phyloP scores from a whole-genome alignment of 768 basidiomycete species.

The Naganishia kalamii region DNA sequence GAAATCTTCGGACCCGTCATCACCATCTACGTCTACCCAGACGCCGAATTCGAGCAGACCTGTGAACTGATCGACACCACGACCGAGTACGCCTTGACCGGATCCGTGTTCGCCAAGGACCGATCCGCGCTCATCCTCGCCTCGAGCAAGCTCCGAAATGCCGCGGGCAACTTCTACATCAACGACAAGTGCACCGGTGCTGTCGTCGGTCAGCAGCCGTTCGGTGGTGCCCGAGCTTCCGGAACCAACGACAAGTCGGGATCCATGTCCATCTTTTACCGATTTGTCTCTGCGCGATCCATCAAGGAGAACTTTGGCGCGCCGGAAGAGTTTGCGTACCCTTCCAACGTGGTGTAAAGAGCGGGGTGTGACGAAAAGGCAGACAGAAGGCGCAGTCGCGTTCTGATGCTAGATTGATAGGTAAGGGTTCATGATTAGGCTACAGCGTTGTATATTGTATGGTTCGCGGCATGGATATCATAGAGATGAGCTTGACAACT shows the following conservation, averaged over 20 bases:
- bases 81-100: constrained; percentile 86
- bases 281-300: constrained; percentile 67
- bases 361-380: background rate
- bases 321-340: constrained; percentile 72
- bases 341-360: constrained; percentile 69
- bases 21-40: constrained; percentile 86
- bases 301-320: constrained; percentile 97
- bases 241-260: constrained; percentile 99
- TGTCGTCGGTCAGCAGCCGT: constrained; percentile 84
- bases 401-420: background rate
- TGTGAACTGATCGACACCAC: constrained; percentile 79
- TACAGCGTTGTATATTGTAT: background rate
- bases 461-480: background rate
- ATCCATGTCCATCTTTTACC: constrained; percentile 66
- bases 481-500: background rate
- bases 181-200: constrained; percentile 77
- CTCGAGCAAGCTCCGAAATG: constrained; percentile 74
- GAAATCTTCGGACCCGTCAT: constrained; percentile 97
- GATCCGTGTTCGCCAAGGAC: constrained; percentile 78
- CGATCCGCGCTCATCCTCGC: constrained; percentile 73
- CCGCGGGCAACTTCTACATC: constrained; percentile 95
- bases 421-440: background rate
- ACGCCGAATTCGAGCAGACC: constrained; percentile 76
- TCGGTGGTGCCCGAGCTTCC: constrained; percentile 84
- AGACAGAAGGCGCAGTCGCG: background rate